A percentile compares a stretch with the other conserved stretches of the same genome.
Evolutionary conservation across 345 rosid species (phyloP).

Genomic region (Moricandia arvensis): DNA sequence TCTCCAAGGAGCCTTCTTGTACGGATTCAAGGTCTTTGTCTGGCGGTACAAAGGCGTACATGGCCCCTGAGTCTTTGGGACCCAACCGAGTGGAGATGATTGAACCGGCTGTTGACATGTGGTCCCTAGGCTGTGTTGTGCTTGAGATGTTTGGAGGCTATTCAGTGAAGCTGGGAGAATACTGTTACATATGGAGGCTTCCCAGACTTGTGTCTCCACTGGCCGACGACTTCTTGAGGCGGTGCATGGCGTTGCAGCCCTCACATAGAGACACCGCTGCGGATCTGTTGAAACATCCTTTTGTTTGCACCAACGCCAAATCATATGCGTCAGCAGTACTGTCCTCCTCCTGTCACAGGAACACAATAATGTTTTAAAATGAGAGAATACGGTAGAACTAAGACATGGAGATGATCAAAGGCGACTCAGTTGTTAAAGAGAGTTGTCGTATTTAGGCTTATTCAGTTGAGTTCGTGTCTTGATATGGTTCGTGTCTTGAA

Average conservation of each 20-base stretch:
- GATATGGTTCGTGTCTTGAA: too few species aligned
- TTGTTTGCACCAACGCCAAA: background rate
- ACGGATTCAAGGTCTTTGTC: background rate
- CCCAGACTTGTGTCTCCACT: background rate
- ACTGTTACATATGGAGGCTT: slow-evolving; percentile 1
- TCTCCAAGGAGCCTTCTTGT: slow-evolving; percentile 8
- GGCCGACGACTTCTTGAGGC: slow-evolving; percentile 5
- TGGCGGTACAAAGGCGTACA: background rate
- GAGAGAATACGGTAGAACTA: background rate
- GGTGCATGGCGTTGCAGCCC: slow-evolving; percentile 8
- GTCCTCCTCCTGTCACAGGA: background rate
- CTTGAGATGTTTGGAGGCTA: slow-evolving; percentile 21
- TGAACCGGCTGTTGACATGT: slow-evolving; percentile 9
- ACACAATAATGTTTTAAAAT: background rate
- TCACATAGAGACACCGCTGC: slow-evolving; percentile 10
- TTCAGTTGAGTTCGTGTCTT: background rate
- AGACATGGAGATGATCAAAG: background rate
- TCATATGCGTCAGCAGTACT: background rate
- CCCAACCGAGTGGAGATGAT: background rate
- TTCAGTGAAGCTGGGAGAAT: background rate
- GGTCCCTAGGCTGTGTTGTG: slow-evolving; percentile 25
- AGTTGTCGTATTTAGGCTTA: background rate
- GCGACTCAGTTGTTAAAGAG: background rate
- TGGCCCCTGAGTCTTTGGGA: background rate
- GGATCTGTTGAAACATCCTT: slow-evolving; percentile 16